Evolutionary conservation across 768 basidiomycete species (phyloP).

Genomic region (Hortiboletus campestris): DNA sequence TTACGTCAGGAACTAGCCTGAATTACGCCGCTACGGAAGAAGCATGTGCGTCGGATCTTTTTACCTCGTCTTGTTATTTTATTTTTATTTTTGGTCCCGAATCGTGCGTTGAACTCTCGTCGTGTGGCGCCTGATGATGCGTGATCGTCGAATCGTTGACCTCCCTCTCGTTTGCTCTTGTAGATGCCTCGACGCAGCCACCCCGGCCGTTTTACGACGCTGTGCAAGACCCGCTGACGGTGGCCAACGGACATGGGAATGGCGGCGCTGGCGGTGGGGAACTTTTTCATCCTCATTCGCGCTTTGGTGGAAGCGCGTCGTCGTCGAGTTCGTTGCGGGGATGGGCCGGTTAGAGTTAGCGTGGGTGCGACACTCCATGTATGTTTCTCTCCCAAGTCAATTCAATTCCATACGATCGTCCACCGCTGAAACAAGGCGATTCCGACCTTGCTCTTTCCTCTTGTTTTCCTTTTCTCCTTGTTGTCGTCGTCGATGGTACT

Average conservation of each 20-base stretch:
- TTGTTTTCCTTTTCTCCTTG: neutral
- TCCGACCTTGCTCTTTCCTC: too few relatives aligned
- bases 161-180: neutral
- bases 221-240: conserved; percentile 5
- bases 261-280: conserved; percentile 4
- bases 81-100: conserved; percentile 1
- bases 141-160: conserved; percentile 1
- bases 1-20: conserved; percentile 18
- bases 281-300: neutral
- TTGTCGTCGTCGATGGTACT: too few relatives aligned
- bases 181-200: conserved; percentile 10
- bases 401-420: too few relatives aligned
- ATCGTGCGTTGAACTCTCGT: neutral
- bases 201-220: conserved; percentile 11
- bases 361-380: too few relatives aligned
- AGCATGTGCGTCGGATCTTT: conserved; percentile 27
- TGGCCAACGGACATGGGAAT: neutral
- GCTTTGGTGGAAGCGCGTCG: conserved; percentile 19
- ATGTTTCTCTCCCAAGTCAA: too few relatives aligned
- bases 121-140: neutral
- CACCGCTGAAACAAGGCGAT: too few relatives aligned
- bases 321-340: conserved; percentile 31
- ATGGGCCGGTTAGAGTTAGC: conserved; percentile 24
- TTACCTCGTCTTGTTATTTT: neutral
- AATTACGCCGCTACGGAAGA: conserved; percentile 23